A percentile compares a stretch with the other conserved stretches of the same genome.
These are phyloP conservation scores for Juglanconis sp. DNA, from an alignment of 2,329 filamentous ascomycete species.

Conservation along the genomic window DNA sequence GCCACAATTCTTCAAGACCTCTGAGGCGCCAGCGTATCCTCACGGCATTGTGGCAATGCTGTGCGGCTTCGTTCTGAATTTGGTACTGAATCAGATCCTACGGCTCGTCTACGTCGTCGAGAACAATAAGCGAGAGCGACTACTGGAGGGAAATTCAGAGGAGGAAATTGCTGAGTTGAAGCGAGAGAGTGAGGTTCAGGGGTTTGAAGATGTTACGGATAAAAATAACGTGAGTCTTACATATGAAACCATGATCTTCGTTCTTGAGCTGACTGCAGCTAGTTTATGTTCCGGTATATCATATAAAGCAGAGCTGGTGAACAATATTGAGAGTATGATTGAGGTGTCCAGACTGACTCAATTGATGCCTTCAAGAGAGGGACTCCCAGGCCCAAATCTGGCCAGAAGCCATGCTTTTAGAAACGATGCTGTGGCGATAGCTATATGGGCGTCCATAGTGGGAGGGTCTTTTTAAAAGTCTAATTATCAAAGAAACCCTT, in stretches of 20 bases:
- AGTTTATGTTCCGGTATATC: constrained; percentile 8
- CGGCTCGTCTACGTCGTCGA: constrained; percentile 28
- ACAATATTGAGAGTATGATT: no score
- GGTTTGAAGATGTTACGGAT: constrained; percentile 39
- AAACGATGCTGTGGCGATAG: no score
- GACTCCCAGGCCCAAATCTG: no score
- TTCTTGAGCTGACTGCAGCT: not conserved
- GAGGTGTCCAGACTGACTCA: no score
- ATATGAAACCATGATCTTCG: not conserved
- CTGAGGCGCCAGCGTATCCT: constrained; percentile 30
- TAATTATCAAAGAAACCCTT: no score
- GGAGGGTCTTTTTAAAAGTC: no score
- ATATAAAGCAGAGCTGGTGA: not conserved
- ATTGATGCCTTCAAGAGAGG: no score
- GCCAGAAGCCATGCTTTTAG: no score
- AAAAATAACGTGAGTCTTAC: constrained; percentile 24
- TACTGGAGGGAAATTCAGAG: constrained; percentile 25
- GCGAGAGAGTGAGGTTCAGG: constrained; percentile 29
- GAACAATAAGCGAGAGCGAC: constrained; percentile 28
- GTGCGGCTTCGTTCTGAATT: constrained; percentile 28
- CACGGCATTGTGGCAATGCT: constrained; percentile 32
- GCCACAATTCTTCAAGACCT: constrained; percentile 30
- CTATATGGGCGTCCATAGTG: no score
- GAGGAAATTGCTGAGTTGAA: constrained; percentile 30
- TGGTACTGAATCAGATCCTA: constrained; percentile 27